Base-by-base conservation (phyloP, 768 basidiomycete genomes). In the Amanita rubescens region DNA sequence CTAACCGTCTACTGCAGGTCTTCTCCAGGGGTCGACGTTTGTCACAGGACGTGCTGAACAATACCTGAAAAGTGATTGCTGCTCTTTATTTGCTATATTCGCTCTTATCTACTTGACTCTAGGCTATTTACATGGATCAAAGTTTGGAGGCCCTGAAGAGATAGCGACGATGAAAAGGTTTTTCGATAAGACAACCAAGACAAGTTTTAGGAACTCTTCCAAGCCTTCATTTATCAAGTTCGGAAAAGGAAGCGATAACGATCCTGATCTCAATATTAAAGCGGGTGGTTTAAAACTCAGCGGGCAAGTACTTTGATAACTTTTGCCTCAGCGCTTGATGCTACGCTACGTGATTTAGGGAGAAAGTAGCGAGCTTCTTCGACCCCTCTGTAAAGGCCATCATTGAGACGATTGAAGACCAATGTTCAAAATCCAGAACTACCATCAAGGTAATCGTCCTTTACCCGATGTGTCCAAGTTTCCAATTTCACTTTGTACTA, bases 141-240 rank as follows among this genome's bases (percentile, higher is more conserved):
- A 24, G 10, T 39, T 64, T 14, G 66, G 58, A 14, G 71, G 70
- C 24, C 63, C 66, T 3, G 65, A 68, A 7, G 69, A 70, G 5
- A 67, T 78, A 43, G 59, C 50, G 49, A 59, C 64, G 3, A 69
- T 71, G 53, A 60, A 63, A 41, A 58, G 62, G 59, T 59, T 66
- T 41, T 81, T 80, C 50, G 78, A 80, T 57, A 73, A 69, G 53
- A 67, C 71, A 1, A 73, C 77, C 1, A 81, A 79, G 51, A 61
- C 72, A 1, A 64, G 69, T 14, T 81, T 80, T n/a, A 27, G 25
- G 6, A 14, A 15, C 49, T 17, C 49, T 50, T 27, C 14, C 0
- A 73, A 77, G 19, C 67, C 71, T 0, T 71, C 73, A 32, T 79
- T 70, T 57, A 70, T 81, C 51, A 71, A 68, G 45, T 79, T 81